Evolutionary conservation across 768 basidiomycete species (phyloP), one percentile per base, ranked within the genome.

Genomic region (Cubamyces sp.): DNA sequence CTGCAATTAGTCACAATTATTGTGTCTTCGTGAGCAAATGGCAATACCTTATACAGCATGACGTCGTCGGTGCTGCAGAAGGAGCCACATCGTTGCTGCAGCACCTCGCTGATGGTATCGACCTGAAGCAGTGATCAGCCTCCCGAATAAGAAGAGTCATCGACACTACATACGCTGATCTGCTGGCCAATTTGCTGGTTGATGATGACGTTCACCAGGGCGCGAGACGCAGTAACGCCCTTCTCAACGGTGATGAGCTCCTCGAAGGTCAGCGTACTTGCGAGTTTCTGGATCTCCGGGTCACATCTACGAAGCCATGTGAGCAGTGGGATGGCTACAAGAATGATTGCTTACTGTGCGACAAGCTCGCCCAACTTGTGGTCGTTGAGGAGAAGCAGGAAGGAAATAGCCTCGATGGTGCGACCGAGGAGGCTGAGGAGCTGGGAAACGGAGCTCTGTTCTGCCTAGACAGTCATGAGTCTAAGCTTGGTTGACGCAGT

Each of bases 11-110:
- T 25, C 21, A 28, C 25, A 16, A 23, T 21, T 19, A 8, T 8
- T 3, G 15, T 16, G 15, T 6, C 15, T 2, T 8, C 12, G 3
- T 5, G 18, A 4, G 50, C n/a, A 1, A n/a, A 54, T 23, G 0
- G 12, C 64, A 11, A 50, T 68, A 87, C 94, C 81, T 99, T 99
- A 79, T 98, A 98, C 28, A 97, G 75, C 83, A 97, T 92, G 46
- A 99, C 97, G 76, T 99, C 97, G 70, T 98, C 97, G 2, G 96
- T 90, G 67, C 96, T 96, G 75, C 95, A 98, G 83, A 98, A 98
- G 15, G 95, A 93, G 2, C 96, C 96, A 67, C 97, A 99, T 72
- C 94, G 83, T 69, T 92, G 88, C 71, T 98, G 96, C 41, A 99
- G 77, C 45, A 95, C 87, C 69, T 98, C 95, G 72, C 94, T 96